Evolutionary conservation across 2,329 filamentous ascomycete species (phyloP), one percentile per base, ranked within the genome.

Genomic region (Berkeleyomyces basicola): DNA sequence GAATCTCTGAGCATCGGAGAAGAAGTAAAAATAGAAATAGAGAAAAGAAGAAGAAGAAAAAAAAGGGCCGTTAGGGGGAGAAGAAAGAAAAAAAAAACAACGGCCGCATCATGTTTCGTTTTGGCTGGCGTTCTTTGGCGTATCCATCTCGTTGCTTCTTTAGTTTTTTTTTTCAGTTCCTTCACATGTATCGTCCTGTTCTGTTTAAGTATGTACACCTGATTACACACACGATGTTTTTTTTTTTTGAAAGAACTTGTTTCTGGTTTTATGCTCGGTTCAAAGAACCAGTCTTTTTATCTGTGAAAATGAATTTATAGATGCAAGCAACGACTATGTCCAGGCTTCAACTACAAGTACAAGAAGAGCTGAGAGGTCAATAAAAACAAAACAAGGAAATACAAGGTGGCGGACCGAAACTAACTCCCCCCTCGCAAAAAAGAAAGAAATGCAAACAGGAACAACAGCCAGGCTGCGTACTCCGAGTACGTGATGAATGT

Each of bases 191-290:
- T 53, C 60, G 36, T 62, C 39, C 36, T 46, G 57, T 63, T 62
- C 36, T 51, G 59, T 59, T 47, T 40, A 51, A 42, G 64, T 33
- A 59, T 44, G 42, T 53, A 60, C 63, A 65, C 60, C 71, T 66
- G 60, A 74, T 66, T 66, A 74, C 70, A 37, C 51, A 36, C 33
- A n/a, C 23, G 42, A 11, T 37, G 47, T 47, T 36, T 33, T 58
- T 47, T 7, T 14, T 49, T 46, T 55, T 42, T n/a, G 23, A 23
- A 23, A 23, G 23, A 23, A 23, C 23, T 43, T 47, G 43, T 43
- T 36, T 39, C 37, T 7, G 7, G 16, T 11, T 49, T 49, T 39
- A 31, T 58, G 31, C 16, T 40, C 39, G 46, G 43, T 31, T 58
- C 23, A 23, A 23, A 23, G 23, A 23, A 23, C 23, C 23, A 1